Evolutionary conservation across 2,329 filamentous ascomycete genomes (phyloP).

Genomic region (Monosporascus cannonballus): DNA sequence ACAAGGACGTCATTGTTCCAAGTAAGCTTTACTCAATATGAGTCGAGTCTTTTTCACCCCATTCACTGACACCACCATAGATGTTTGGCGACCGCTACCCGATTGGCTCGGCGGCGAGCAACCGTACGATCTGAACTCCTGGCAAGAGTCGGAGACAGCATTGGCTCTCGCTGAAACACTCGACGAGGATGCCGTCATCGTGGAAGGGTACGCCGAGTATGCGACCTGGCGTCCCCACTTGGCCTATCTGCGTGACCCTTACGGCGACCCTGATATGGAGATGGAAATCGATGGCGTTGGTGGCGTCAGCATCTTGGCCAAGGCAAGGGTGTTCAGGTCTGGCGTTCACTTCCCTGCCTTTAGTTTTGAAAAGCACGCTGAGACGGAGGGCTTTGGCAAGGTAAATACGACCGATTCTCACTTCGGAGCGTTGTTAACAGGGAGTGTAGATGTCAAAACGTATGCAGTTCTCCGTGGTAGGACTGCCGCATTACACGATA

Average conservation of each 20-base stretch:
- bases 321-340: constrained; percentile 88
- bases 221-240: constrained; percentile 97
- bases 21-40: constrained; percentile 58
- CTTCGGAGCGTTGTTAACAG: constrained; percentile 8
- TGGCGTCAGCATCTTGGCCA: constrained; percentile 94
- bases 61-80: constrained; percentile 39
- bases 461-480: constrained; percentile 93
- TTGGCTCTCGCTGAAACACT: constrained; percentile 88
- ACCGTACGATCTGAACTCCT: constrained; percentile 96
- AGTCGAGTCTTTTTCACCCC: neutral
- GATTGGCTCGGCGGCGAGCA: constrained; percentile 99
- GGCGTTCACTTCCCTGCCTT: constrained; percentile 98
- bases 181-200: constrained; percentile 96
- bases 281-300: constrained; percentile 99
- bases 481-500: constrained; percentile 94
- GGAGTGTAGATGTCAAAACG: constrained; percentile 79
- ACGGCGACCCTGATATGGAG: constrained; percentile 97
- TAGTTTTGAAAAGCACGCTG: constrained; percentile 96
- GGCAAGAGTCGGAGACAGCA: constrained; percentile 98
- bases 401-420: constrained; percentile 39
- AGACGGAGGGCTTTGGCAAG: constrained; percentile 98
- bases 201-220: constrained; percentile 97
- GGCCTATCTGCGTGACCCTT: constrained; percentile 92
- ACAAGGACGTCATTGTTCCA: constrained; percentile 97
- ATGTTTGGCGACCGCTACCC: constrained; percentile 97